Evolutionary conservation across 2,329 filamentous ascomycete genomes (phyloP), one percentile per base, ranked within the genome.

Genomic region (Penicillium occitanis): DNA sequence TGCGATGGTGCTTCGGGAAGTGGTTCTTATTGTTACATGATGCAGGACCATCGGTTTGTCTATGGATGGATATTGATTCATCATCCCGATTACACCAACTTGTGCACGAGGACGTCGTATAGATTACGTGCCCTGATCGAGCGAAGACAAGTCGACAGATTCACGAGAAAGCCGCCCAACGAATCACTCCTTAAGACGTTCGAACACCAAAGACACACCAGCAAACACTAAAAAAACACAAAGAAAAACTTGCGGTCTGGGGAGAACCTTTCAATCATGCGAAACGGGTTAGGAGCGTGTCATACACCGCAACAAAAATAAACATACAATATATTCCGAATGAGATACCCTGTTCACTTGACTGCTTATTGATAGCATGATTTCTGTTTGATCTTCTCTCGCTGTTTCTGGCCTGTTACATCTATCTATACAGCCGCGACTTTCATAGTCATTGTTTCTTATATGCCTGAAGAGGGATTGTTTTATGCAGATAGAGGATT

Each of bases 311-410:
- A 46, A 46, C 57, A 44, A 60, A 59, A 60, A 33, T 19, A 42
- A 46, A 60, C 25, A 46, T 30, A 46, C 35, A 46, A 60, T 60
- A 37, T 51, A 62, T 62, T 37, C 28, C 22, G 51, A 63, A 63
- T 57, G 51, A 63, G 61, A 63, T 63, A 63, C 61, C 61, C 61
- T 63, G 50, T 63, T 63, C 50, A 46, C 35, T 60, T 60, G 30
- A 57, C 33, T 40, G 19, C 53, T 57, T 40, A 25, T 37, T 57
- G 33, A 57, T 25, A 57, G 53, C 33, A 57, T 57, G n/a, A 57
- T 40, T 57, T 40, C 19, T 57, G 33, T 57, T 57, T 57, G 33
- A 40, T 37, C 53, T 35, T 55, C 28, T 57, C 11, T 57, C 33
- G 33, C 33, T 37, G 53, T 37, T 57, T 14, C 33, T 57, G 25